Conservation (phyloP, 2,329 filamentous ascomycete species). For the Tympanopsis confertula region DNA sequence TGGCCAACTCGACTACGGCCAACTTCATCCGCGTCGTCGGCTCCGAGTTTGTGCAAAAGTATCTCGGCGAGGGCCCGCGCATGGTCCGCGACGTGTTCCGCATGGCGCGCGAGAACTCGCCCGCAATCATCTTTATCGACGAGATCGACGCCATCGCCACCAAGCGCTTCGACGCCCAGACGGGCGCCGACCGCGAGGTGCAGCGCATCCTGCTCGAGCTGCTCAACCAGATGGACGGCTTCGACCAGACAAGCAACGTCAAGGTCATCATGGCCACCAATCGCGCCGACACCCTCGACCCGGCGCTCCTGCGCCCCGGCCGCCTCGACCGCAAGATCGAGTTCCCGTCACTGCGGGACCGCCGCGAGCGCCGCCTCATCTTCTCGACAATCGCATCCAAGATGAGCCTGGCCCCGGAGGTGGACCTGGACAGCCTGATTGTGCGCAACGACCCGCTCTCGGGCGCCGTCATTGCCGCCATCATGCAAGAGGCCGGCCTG, state of each 20-base stretch:
- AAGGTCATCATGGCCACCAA: slow-evolving; percentile 99
- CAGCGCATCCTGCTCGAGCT: slow-evolving; percentile 96
- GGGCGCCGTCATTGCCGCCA: slow-evolving; percentile 90
- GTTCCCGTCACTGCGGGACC: slow-evolving; percentile 88
- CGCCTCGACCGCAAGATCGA: slow-evolving; percentile 97
- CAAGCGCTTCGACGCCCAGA: slow-evolving; percentile 98
- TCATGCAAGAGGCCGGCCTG: slow-evolving; percentile 97
- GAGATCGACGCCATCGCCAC: slow-evolving; percentile 98
- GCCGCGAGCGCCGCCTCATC: slow-evolving; percentile 88
- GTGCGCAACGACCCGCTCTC: slow-evolving; percentile 92
- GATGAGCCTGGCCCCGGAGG: slow-evolving; percentile 94
- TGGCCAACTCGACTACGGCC: slow-evolving; percentile 94
- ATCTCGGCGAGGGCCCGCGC: slow-evolving; percentile 89
- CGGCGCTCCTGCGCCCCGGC: slow-evolving; percentile 83
- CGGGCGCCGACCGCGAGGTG: slow-evolving; percentile 92
- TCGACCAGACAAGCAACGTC: slow-evolving; percentile 97
- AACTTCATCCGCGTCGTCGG: slow-evolving; percentile 97
- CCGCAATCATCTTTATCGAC: slow-evolving; percentile 98
- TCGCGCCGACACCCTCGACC: slow-evolving; percentile 91
- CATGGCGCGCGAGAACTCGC: slow-evolving; percentile 97
- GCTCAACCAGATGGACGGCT: slow-evolving; percentile 99
- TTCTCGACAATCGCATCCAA: slow-evolving; percentile 94
- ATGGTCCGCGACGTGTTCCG: slow-evolving; percentile 99
- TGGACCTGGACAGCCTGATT: slow-evolving; percentile 90
- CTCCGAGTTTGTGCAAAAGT: slow-evolving; percentile 98